Evolutionary conservation across 2,329 filamentous ascomycete genomes (phyloP), one percentile per base, ranked within the genome.

Genomic region (Botrytis tulipae): DNA sequence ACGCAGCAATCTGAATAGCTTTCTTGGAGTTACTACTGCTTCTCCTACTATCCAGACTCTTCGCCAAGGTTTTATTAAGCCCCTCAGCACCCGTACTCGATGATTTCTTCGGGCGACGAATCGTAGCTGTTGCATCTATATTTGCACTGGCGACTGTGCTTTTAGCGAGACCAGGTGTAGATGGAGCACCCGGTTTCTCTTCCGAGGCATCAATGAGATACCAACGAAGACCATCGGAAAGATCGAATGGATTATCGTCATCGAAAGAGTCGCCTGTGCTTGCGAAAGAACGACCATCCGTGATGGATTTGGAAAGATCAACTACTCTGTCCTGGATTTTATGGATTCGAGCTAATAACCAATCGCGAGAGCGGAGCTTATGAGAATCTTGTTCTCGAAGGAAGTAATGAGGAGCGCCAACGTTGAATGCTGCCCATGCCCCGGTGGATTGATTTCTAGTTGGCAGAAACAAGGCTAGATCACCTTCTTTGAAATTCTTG

Each of bases 381-480:
- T 99, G 97, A 1, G 87, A 88, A 78, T 98, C 95, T 81, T 97
- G 93, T 82, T 99, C 96, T 51, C 94, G 92, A 4, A 99, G 87
- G 84, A 99, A 99, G 84, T 96, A 98, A 82, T 99, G 96, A 14
- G 96, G 96, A 74, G 95, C 97, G 1, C 95, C 95, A 46, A 99
- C 93, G 79, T 99, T 99, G 87, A 99, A 99, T 0, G 96, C 96
- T 8, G 96, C 96, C 96, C 96, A 99, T 0, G 96, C 95, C 25
- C 95, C 92, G 7, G 94, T 96, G 54, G 93, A 93, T 83, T 98
- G 95, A 81, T 98, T 98, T 51, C 95, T 88, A 0, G 96, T 99
- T 0, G 96, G 96, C 59, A 99, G 84, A 84, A 99, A 99, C 3
- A 99, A 84, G 32, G 95, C 96, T 22, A 99, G 87, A 80, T 99